Evolutionary conservation across 495 filamentous ascomycete genomes (phyloP).

Genomic region (Staphylotrichum tortipilum): DNA sequence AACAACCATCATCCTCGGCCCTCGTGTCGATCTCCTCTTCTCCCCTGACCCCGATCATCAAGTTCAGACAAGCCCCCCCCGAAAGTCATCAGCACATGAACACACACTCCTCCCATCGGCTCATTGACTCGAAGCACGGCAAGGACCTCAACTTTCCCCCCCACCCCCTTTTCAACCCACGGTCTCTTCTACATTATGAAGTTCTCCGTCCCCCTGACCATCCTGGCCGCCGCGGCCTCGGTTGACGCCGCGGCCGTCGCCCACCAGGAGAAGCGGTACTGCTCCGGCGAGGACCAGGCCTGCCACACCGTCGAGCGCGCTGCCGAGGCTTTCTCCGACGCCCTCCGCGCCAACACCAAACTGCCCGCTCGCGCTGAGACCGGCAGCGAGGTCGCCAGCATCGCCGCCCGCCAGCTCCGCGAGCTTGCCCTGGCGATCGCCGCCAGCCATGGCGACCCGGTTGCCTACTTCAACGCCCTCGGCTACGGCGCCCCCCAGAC

Average conservation of each 20-base stretch:
- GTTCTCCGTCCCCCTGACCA: slow-evolving; percentile 24
- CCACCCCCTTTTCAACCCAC: too few species aligned
- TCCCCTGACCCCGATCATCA: slow-evolving; percentile 3
- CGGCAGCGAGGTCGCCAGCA: slow-evolving; percentile 6
- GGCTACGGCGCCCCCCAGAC: slow-evolving; percentile 3
- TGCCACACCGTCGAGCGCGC: slow-evolving; percentile 33
- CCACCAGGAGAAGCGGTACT: slow-evolving; percentile 22
- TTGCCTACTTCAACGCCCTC: slow-evolving; percentile 19
- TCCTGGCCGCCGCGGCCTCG: slow-evolving; percentile 23
- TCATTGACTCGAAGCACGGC: too few species aligned
- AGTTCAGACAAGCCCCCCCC: too few species aligned
- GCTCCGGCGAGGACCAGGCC: slow-evolving; percentile 24
- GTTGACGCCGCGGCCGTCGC: slow-evolving; percentile 20
- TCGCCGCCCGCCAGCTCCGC: slow-evolving; percentile 22
- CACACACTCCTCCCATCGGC: not conserved
- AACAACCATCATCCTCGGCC: not conserved
- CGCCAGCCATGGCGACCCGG: slow-evolving; percentile 20
- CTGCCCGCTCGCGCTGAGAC: slow-evolving; percentile 16
- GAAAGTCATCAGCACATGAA: too few species aligned
- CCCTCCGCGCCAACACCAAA: slow-evolving; percentile 11
- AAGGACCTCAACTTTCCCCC: too few species aligned
- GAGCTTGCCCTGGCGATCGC: slow-evolving; percentile 23
- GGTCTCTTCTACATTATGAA: slow-evolving; percentile 34
- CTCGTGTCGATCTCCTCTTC: not conserved
- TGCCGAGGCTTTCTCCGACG: slow-evolving; percentile 26